Evolutionary conservation across 164 flowering plant genomes (phyloP), one percentile per base, ranked within the genome.

Genomic region (Kalanchoe fedtschenkoi): DNA sequence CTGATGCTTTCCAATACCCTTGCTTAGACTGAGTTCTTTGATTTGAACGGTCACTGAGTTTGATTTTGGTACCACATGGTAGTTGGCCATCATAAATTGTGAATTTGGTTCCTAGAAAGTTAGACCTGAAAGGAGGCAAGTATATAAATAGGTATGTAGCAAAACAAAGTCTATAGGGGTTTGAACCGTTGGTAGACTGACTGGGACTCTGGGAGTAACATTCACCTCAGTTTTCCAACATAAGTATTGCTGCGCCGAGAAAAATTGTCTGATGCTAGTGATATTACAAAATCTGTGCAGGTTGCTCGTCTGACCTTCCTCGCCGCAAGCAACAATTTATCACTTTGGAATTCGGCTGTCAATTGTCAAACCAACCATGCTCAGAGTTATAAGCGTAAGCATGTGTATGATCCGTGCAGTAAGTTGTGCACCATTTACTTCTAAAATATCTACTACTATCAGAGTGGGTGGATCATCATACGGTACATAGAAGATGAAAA

Each of bases 71-170:
- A 37, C 74, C 80, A 62, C 19, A 61, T 35, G 86, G 77, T 53
- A 81, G 78, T 64, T 85, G 87, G 62, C 76, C 78, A 65, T 85
- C 90, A 62, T 67, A 82, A 41, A 85, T 73, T 51, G 77, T 78
- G 69, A 85, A 85, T 69, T 81, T 85, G 47, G 90, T 83, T 9
- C 90, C 85, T 59, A 85, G 66, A 60, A 85, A 85, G 38, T 83
- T 83, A 21, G 91, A 85, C 83, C 91, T 85, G 83, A 22, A 11
- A 70, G 15, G 63, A 9, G 58, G n/a, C 34, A n/a, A 19, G 57
- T 26, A 3, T 4, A 16, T 14, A 56, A 62, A 47, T 61, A 15
- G 24, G 41, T 38, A 28, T 19, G 28, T 37, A 3, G 21, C 24
- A 60, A 3, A 21, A 35, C 15, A 35, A 10, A 1, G 51, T 16